phyloP scores from a whole-genome alignment of 1,284 basidiomycete species.

The Leccinum solheimii region DNA sequence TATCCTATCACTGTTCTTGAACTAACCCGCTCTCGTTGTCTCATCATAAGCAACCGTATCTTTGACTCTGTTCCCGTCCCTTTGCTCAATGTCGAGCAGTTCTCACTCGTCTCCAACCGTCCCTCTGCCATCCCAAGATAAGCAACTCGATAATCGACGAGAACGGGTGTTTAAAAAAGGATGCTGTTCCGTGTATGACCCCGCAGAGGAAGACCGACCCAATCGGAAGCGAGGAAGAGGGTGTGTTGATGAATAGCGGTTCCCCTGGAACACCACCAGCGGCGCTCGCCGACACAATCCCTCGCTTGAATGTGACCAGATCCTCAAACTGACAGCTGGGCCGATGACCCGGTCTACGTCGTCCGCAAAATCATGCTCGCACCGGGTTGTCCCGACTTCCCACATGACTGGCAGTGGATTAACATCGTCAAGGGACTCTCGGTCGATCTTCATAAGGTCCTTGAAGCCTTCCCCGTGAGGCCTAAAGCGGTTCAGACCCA shows the following conservation, averaged over 20 bases:
- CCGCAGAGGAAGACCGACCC: background rate
- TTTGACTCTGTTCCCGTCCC: too few species aligned
- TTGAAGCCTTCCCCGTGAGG: constrained; percentile 2
- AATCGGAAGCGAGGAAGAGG: background rate
- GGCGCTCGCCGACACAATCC: background rate
- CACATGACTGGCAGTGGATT: background rate
- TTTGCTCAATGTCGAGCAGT: too few species aligned
- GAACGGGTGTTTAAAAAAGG: background rate
- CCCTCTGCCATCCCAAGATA: background rate
- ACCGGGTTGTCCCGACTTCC: constrained; percentile 1
- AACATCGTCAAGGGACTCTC: constrained; percentile 4
- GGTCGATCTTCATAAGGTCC: constrained; percentile 11
- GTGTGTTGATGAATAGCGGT: background rate
- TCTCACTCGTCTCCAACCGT: too few species aligned
- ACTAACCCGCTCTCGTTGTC: too few species aligned
- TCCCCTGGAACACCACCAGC: background rate
- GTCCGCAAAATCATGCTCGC: background rate
- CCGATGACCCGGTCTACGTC: constrained; percentile 1
- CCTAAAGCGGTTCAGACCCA: constrained; percentile 20
- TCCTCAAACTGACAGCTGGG: background rate
- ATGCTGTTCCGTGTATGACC: background rate
- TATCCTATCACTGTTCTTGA: too few species aligned
- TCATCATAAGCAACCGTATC: too few species aligned
- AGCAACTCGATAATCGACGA: background rate
- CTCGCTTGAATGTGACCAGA: background rate